Percentiles rank a stretch among this genome's conserved stretches.
Conservation (phyloP, 1,284 basidiomycete species). For the Sanghuangporus weigelae region DNA sequence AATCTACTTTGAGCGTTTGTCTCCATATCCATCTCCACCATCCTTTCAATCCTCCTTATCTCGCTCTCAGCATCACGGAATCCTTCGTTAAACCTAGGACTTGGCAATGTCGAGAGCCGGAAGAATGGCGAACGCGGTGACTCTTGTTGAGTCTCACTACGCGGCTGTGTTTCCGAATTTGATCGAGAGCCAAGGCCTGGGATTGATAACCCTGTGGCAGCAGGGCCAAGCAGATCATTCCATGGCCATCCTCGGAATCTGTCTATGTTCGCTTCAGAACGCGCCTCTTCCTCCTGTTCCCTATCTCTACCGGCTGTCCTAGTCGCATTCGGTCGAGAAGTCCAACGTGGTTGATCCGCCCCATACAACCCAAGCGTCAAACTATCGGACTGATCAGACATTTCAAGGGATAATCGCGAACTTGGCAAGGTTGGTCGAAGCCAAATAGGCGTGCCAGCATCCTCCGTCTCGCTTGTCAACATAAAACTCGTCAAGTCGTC, state of each 20-base stretch:
- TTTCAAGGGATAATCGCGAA: background rate
- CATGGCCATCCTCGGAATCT: background rate
- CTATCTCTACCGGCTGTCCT: background rate
- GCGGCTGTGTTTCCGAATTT: background rate
- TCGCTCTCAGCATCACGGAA: background rate
- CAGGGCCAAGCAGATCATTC: background rate
- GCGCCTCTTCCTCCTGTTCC: background rate
- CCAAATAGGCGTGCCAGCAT: background rate
- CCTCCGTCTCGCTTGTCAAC: background rate
- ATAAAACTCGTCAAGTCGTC: background rate
- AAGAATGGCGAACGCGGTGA: background rate
- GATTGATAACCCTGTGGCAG: background rate
- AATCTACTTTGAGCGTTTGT: background rate
- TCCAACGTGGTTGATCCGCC: background rate
- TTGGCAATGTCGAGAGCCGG: background rate
- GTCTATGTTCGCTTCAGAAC: background rate
- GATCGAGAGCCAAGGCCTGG: background rate
- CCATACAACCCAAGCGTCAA: background rate
- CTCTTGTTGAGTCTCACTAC: background rate
- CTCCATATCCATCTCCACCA: conserved; percentile 5
- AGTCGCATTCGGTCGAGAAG: background rate
- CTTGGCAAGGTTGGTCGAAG: background rate
- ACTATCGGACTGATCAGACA: background rate
- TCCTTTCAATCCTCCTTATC: background rate
- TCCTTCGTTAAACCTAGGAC: background rate